Conservation (phyloP, 495 filamentous ascomycete genomes). For the Hypoxylon lenormandii region DNA sequence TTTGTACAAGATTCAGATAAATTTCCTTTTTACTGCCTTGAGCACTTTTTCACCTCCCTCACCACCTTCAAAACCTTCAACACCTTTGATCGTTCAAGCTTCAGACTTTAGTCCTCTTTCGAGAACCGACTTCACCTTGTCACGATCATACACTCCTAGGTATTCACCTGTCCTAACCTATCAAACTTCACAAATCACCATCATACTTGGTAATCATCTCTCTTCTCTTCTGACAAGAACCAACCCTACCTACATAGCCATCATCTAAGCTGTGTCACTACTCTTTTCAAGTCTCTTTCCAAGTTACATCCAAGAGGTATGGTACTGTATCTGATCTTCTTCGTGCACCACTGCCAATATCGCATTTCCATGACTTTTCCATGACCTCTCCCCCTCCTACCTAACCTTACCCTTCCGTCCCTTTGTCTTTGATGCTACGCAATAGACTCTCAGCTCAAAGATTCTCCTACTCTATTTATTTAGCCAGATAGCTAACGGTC, state of each 20-base stretch:
- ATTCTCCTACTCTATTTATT: not conserved
- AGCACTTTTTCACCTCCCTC: too few relatives aligned
- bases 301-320: too few relatives aligned
- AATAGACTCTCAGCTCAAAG: not conserved
- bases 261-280: too few relatives aligned
- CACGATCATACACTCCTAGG: not conserved
- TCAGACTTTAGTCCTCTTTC: not conserved
- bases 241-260: too few relatives aligned
- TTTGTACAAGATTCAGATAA: too few relatives aligned
- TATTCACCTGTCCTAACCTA: not conserved
- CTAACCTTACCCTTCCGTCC: not conserved
- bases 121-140: not conserved
- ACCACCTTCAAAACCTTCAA: not conserved
- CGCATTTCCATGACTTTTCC: not conserved
- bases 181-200: slow-evolving; percentile 21
- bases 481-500: not conserved
- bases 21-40: too few relatives aligned
- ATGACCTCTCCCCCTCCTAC: not conserved
- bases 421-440: not conserved
- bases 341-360: too few relatives aligned
- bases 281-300: too few relatives aligned
- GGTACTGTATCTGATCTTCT: too few relatives aligned
- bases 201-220: slow-evolving; percentile 6
- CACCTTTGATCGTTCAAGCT: not conserved
- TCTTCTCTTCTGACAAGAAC: not conserved